Base-by-base conservation (phyloP, 345 rosid genomes). In the Laguncularia racemosa region DNA sequence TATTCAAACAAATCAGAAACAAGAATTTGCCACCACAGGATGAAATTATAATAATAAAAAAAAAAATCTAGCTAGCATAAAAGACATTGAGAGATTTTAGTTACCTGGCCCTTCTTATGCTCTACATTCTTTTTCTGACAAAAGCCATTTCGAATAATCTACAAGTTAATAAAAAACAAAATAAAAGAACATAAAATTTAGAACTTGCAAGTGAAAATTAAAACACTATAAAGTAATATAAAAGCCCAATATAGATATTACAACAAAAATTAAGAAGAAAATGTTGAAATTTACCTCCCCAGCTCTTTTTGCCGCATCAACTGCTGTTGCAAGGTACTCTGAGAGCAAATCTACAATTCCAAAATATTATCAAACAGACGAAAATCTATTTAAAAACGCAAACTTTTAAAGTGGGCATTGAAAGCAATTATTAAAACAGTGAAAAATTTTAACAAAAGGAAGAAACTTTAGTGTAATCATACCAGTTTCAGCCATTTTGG, bases 251-350 rank as follows among this genome's bases (percentile, higher is more conserved):
- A 16, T 4, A 2, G 13, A 21, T 12, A 67, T 13, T 17, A 33
- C 40, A 6, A 26, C 28, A 26, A 26, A 26, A 26, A 26, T 26
- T 6, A 26, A 26, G 28, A 26, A 26, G 16, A 18, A 50, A 44
- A 43, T 18, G 7, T 19, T 13, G 50, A 50, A 51, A 14, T 14
- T 38, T 16, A 85, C 97, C 85, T 89, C 75, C 43, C 97, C 96
- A 61, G 99, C 99, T 73, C 19, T 71, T 72, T 85, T 81, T 18
- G 97, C 97, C 21, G 99, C 97, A 59, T 85, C 97, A 60, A 82
- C 73, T 38, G 97, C 96, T n/a, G 88, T 67, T 46, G 70, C 74
- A 68, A 89, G 61, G 71, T 76, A 89, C 69, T 63, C 70, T 51
- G 73, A 76, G 52, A 79, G 69, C 47, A 78, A 83, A 81, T 68